A percentile compares a stretch with the other conserved stretches of the same genome.
These are phyloP conservation scores for Sugiyamaella japonica DNA, from an alignment of 1,139 yeast genomes.

Conservation along the genomic window DNA sequence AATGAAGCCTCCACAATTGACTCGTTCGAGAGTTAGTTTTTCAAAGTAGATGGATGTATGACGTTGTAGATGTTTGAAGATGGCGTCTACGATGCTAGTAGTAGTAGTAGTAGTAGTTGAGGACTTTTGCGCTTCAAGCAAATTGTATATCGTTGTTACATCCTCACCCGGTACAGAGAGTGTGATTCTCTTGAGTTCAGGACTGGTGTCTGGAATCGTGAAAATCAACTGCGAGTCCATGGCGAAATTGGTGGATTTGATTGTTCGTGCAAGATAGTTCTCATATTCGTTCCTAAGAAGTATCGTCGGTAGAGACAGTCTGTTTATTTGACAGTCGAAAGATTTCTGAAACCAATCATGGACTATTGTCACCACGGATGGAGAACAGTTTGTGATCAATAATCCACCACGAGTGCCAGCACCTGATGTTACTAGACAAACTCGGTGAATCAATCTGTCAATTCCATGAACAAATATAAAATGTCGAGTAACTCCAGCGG, in stretches of 20 bases:
- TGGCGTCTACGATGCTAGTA: conserved; percentile 14
- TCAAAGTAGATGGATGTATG: conserved; percentile 26
- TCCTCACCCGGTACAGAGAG: conserved; percentile 27
- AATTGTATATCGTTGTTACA: conserved; percentile 14
- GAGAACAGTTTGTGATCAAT: conserved; percentile 25
- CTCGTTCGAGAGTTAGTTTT: conserved; percentile 24
- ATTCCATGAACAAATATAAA: conserved; percentile 17
- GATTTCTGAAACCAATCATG: conserved; percentile 23
- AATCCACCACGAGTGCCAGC: conserved; percentile 1
- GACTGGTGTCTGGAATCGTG: conserved; percentile 18
- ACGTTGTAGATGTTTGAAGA: conserved; percentile 24
- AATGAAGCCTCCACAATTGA: conserved; percentile 30
- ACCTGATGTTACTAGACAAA: conserved; percentile 7
- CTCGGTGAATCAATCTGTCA: conserved; percentile 10
- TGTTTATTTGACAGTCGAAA: conserved; percentile 24
- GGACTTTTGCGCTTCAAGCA: conserved; percentile 12
- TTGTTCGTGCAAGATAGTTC: conserved; percentile 14
- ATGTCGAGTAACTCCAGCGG: background rate
- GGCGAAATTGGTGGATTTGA: conserved; percentile 4
- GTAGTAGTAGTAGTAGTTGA: background rate
- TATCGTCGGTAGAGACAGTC: conserved; percentile 15
- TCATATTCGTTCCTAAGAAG: conserved; percentile 18
- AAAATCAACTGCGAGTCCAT: conserved; percentile 28
- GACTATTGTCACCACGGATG: conserved; percentile 16
- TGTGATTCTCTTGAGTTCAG: conserved; percentile 26